Conservation (phyloP, 495 filamentous ascomycete genomes). For the Massariosphaeria phaeospora region DNA sequence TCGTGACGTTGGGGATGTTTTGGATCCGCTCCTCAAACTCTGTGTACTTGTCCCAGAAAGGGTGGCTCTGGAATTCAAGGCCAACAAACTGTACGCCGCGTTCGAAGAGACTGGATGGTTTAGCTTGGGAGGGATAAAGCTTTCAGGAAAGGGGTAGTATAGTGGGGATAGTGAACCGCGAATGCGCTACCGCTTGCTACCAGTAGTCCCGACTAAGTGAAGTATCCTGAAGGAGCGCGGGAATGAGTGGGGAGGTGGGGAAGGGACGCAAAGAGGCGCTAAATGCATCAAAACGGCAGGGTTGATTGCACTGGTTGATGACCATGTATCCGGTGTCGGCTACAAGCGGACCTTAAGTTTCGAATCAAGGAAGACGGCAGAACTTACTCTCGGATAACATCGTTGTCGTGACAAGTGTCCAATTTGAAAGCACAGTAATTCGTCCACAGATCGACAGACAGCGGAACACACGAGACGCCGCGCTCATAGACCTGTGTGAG, state of each 20-base stretch:
- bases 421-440: conserved; percentile 97
- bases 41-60: conserved; percentile 98
- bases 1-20: conserved; percentile 79
- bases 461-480: conserved; percentile 86
- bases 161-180: no score
- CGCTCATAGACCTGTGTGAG: conserved; percentile 76
- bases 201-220: background rate
- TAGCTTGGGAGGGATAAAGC: conserved; percentile 3
- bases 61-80: conserved; percentile 87
- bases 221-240: conserved; percentile 31
- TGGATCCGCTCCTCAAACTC: conserved; percentile 92
- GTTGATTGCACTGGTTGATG: no score
- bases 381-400: conserved; percentile 99
- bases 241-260: conserved; percentile 40
- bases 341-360: conserved; percentile 10
- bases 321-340: background rate
- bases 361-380: conserved; percentile 61
- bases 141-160: background rate
- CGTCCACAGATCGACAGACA: conserved; percentile 92
- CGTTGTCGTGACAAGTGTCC: conserved; percentile 88
- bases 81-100: conserved; percentile 80
- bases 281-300: no score
- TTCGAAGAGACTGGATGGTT: conserved; percentile 74
- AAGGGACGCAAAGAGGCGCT: background rate
- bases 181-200: no score